Evolutionary conservation across 139 green algal genomes (phyloP), one percentile per base, ranked within the genome.

Genomic region (Yamagishiella unicocca): DNA sequence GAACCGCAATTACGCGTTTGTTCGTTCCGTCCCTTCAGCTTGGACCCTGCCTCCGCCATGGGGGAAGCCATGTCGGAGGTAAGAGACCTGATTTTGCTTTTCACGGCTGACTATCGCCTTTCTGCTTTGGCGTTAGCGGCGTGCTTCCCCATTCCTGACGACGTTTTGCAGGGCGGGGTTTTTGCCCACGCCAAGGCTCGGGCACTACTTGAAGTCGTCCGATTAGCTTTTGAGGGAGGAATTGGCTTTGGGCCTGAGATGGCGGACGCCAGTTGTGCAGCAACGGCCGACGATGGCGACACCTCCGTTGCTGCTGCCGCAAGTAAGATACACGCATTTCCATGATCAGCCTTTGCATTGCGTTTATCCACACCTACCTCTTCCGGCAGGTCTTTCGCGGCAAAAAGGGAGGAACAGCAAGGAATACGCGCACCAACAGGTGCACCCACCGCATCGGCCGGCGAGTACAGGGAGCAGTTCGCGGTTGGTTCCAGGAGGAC

Each of bases 41-140:
- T 58, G 14, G n/a, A n/a, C n/a, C n/a, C n/a, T n/a, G 33, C 67
- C 67, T 75, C 35, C 67, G 70, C 22, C 70, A 80, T 80, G 72
- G 72, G 72, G 6, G 72, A 80, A 64, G 72, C 42, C 24, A 80
- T 80, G 72, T 53, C 43, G 42, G 72, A 80, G 72, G 72, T 62
- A 64, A 80, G 45, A 53, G 8, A 58, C 27, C 35, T 33, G 67
- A 17, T 19, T 4, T 25, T 45, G 67, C 22, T 75, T 75, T 31
- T 2, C 38, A n/a, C 10, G 31, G 62, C 24, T n/a, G 61, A 10
- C 62, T 40, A 71, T n/a, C n/a, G 62, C 38, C n/a, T 58, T 12
- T 25, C 17, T 58, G 50, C 50, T 58, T 12, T 58, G 12, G 17
- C 17, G 50, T 25, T 58, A 17, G 12, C 12, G 50, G 12, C 50